phyloP scores from a whole-genome alignment of 1,139 yeast genomes.

The Yamadazyma conglobata region DNA sequence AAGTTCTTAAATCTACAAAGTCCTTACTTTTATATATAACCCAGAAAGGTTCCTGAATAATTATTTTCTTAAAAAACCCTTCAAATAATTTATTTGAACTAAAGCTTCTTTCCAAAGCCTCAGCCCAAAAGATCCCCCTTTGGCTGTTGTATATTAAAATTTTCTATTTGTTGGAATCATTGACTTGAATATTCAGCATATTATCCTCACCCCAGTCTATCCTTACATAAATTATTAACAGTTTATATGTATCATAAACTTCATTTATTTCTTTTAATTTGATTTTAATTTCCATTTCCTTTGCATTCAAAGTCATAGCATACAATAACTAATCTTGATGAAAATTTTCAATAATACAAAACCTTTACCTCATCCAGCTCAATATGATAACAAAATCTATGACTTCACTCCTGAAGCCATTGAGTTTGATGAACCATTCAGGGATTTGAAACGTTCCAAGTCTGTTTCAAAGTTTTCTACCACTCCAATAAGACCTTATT shows the following conservation, averaged over 20 bases:
- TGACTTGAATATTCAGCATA: constrained; percentile 14
- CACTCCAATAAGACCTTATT: too few species aligned
- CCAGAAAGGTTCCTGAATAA: constrained; percentile 6
- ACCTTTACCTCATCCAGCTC: constrained; percentile 23
- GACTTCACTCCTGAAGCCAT: constrained; percentile 17
- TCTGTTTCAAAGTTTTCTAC: constrained; percentile 5
- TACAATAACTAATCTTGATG: too few species aligned
- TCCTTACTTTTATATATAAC: constrained; percentile 5
- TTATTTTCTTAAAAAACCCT: too few species aligned
- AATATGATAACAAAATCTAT: constrained; percentile 23
- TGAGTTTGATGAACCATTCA: constrained; percentile 1
- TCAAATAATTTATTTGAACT: too few species aligned
- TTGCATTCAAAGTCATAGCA: too few species aligned
- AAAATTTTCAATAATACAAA: constrained; percentile 14
- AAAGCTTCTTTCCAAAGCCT: too few species aligned
- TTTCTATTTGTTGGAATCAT: constrained; percentile 13
- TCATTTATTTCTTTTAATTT: constrained; percentile 4
- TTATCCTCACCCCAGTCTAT: constrained; percentile 27
- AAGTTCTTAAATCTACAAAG: constrained; percentile 1
- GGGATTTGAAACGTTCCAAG: constrained; percentile 16
- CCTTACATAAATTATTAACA: constrained; percentile 13
- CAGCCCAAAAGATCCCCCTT: too few species aligned
- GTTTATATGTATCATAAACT: too few species aligned
- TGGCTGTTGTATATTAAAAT: too few species aligned
- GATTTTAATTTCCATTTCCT: constrained; percentile 4